Evolutionary conservation across 2,329 filamentous ascomycete species (phyloP).

Genomic region (Mollisiaceae sp.): DNA sequence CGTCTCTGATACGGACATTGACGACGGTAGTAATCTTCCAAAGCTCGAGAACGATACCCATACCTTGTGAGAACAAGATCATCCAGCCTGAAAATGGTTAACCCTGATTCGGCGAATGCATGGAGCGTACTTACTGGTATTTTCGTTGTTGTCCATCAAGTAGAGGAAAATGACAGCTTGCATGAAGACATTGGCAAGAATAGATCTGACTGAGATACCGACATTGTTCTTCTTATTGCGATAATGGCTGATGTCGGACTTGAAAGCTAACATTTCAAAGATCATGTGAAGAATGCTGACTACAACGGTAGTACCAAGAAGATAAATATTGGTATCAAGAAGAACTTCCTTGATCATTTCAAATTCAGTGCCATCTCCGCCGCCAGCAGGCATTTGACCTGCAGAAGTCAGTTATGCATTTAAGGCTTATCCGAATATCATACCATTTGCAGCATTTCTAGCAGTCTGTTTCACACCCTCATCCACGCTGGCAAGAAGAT

Average conservation of each 20-base stretch:
- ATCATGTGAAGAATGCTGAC: slow-evolving; percentile 92
- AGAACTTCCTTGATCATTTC: slow-evolving; percentile 97
- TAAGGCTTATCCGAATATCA: not conserved
- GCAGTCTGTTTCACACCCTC: slow-evolving; percentile 84
- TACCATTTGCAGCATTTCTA: slow-evolving; percentile 72
- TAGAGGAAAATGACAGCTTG: slow-evolving; percentile 95
- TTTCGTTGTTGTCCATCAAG: slow-evolving; percentile 94
- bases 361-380: slow-evolving; percentile 89
- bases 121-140: slow-evolving; percentile 62
- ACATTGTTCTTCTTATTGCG: slow-evolving; percentile 99
- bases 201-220: slow-evolving; percentile 93
- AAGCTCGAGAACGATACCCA: slow-evolving; percentile 68
- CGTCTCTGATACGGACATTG: slow-evolving; percentile 78
- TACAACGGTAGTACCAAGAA: slow-evolving; percentile 81
- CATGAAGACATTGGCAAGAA: slow-evolving; percentile 98
- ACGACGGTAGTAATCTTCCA: slow-evolving; percentile 99
- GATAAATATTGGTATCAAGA: slow-evolving; percentile 90
- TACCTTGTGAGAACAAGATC: slow-evolving; percentile 88
- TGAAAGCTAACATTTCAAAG: slow-evolving; percentile 95
- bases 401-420: not conserved
- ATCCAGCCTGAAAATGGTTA: slow-evolving; percentile 69
- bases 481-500: slow-evolving; percentile 81
- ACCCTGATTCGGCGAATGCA: not conserved
- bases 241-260: slow-evolving; percentile 96
- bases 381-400: slow-evolving; percentile 58